A percentile compares a stretch with the other conserved stretches of the same genome.
phyloP scores from a whole-genome alignment of 352 stramenopile genomes.

The Phytophthora idaei region DNA sequence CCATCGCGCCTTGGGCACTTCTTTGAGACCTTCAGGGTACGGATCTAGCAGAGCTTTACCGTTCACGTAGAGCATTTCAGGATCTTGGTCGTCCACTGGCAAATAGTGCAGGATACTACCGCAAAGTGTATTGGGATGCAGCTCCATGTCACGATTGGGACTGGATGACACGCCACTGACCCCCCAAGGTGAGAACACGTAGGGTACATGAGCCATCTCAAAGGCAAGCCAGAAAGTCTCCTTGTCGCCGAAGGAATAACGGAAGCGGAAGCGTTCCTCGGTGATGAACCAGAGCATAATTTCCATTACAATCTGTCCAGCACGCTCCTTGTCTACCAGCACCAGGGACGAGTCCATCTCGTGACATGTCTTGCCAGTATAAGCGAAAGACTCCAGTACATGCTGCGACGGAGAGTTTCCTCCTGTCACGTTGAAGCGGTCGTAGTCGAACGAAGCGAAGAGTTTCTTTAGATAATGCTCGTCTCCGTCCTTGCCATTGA shows the following conservation, averaged over 20 bases:
- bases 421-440: slow-evolving; percentile 19
- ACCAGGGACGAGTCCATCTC: slow-evolving; percentile 34
- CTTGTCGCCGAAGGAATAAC: slow-evolving; percentile 36
- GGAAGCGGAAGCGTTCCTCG: slow-evolving; percentile 27
- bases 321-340: slow-evolving; percentile 24
- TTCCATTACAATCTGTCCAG: slow-evolving; percentile 20
- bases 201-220: slow-evolving; percentile 26
- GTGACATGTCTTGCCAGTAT: slow-evolving; percentile 25
- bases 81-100: slow-evolving; percentile 10
- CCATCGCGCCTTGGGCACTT: slow-evolving; percentile 16
- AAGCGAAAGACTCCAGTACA: slow-evolving; percentile 21
- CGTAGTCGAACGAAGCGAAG: slow-evolving; percentile 23
- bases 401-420: slow-evolving; percentile 21
- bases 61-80: slow-evolving; percentile 33
- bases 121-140: slow-evolving; percentile 27
- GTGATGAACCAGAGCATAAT: slow-evolving; percentile 35
- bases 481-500: slow-evolving; percentile 23
- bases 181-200: slow-evolving; percentile 29
- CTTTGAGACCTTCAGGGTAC: slow-evolving; percentile 26
- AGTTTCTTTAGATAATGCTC: slow-evolving; percentile 26
- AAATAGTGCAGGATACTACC: slow-evolving; percentile 34
- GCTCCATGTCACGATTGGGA: slow-evolving; percentile 28
- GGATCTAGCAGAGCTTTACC: slow-evolving; percentile 28
- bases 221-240: slow-evolving; percentile 34
- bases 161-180: slow-evolving; percentile 28